A percentile compares a stretch with the other conserved stretches of the same genome.
Evolutionary conservation across 2,329 filamentous ascomycete genomes (phyloP).

Genomic region (Fusarium lyarnte): DNA sequence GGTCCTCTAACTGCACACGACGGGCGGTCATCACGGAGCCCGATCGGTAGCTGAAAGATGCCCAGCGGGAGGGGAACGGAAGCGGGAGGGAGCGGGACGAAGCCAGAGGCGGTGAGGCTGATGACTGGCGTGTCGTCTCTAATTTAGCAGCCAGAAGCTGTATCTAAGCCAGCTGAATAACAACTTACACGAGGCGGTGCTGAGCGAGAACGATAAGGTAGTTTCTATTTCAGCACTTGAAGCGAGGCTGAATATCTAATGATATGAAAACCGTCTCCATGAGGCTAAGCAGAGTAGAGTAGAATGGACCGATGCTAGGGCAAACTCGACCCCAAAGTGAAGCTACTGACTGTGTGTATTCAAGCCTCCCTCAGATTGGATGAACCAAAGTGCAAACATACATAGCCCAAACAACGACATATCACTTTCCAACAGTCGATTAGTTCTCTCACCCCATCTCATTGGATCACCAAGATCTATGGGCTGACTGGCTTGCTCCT

Average conservation of each 20-base stretch:
- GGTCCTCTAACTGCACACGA: conserved; percentile 5
- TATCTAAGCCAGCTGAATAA: conserved; percentile 19
- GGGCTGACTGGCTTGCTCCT: conserved; percentile 27
- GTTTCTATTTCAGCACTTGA: conserved; percentile 17
- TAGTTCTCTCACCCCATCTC: not conserved
- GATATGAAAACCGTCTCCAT: not conserved
- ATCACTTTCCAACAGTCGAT: conserved; percentile 28
- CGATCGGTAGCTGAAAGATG: conserved; percentile 36
- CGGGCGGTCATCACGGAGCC: conserved; percentile 10
- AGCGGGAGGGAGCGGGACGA: conserved; percentile 43
- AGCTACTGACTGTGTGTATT: not conserved
- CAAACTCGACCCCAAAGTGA: not conserved
- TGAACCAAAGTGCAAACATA: conserved; percentile 8
- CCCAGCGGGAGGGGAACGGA: conserved; percentile 41
- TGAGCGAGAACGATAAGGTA: conserved; percentile 6
- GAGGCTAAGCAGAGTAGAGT: conserved; percentile 8
- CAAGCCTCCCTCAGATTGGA: conserved; percentile 15
- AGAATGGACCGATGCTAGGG: conserved; percentile 4
- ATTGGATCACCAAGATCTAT: conserved; percentile 24
- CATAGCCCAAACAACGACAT: conserved; percentile 25
- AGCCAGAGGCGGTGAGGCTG: conserved; percentile 44
- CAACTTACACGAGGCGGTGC: conserved; percentile 23
- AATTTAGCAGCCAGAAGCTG: conserved; percentile 13
- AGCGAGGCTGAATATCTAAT: conserved; percentile 13
- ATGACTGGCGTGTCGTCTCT: conserved; percentile 26